Percentiles rank a stretch among this genome's conserved stretches.
phyloP scores from a whole-genome alignment of 2,329 filamentous ascomycete species.

The Hypoxylon sp. region DNA sequence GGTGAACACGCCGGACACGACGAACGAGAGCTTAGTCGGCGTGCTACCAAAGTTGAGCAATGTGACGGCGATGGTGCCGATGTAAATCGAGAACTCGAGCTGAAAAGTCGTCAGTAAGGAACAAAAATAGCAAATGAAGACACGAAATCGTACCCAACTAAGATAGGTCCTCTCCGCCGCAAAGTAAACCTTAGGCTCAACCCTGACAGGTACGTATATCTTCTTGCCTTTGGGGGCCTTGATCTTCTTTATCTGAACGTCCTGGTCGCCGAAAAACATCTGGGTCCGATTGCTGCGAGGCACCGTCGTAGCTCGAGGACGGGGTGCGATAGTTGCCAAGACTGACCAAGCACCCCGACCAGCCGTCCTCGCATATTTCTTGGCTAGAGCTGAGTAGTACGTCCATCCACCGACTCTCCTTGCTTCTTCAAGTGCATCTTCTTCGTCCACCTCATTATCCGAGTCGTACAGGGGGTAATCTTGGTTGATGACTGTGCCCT shows the following conservation, averaged over 20 bases:
- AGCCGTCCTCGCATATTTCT: conserved; percentile 58
- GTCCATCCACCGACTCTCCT: conserved; percentile 80
- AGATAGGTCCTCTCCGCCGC: conserved; percentile 96
- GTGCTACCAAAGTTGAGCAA: conserved; percentile 82
- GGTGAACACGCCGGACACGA: conserved; percentile 83
- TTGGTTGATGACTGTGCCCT: conserved; percentile 69
- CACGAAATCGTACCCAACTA: conserved; percentile 77
- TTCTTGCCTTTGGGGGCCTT: conserved; percentile 85
- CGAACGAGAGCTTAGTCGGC: conserved; percentile 69
- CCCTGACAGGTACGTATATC: conserved; percentile 94
- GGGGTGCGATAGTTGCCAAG: conserved; percentile 66
- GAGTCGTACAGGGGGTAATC: conserved; percentile 94
- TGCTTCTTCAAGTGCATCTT: conserved; percentile 82
- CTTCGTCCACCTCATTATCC: conserved; percentile 82
- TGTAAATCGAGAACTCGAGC: conserved; percentile 96
- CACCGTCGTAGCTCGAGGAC: conserved; percentile 67
- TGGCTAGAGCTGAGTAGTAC: conserved; percentile 74
- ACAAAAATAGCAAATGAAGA: conserved; percentile 7
- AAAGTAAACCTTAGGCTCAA: conserved; percentile 98
- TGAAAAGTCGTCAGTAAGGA: conserved; percentile 52
- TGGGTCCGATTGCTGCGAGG: conserved; percentile 67
- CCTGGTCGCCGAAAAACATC: conserved; percentile 65
- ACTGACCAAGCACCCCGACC: conserved; percentile 59
- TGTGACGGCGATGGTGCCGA: conserved; percentile 87
- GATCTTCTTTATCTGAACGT: conserved; percentile 71